Base-by-base conservation (phyloP, 345 rosid species). In the Erodium maritimum region DNA sequence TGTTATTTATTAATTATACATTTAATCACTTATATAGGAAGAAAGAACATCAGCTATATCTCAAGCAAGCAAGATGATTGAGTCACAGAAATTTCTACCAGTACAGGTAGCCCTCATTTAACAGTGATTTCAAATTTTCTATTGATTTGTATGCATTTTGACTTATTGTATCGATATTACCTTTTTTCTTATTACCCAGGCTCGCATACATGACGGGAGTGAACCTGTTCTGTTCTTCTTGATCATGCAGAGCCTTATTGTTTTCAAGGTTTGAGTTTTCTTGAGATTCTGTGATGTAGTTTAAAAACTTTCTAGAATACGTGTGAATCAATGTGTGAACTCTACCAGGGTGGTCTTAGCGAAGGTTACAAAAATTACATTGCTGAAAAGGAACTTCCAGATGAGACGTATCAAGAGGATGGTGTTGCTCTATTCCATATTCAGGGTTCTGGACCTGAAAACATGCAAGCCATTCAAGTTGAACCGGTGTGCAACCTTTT, bases 381-480 rank as follows among this genome's bases (percentile, higher is more conserved):
- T 72, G 77, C 78, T 29, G 93, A 87, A 73, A 90, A 80, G 54
- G 95, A 75, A 73, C 68, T 84, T 68, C 83, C 87, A 17, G 93
- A 90, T 69, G 90, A 71, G 52, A 94, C 96, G 23, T 90, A 87
- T 60, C 67, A 69, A 18, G 87, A 85, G 67, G 89, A 87, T 58
- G 90, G 95, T 62, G 42, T 84, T 68, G 99, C 99, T 16, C 58
- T 94, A 57, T 94, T 94, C 70, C 79, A 86, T 55, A 69, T 90
- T 65, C 96, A 94, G 75, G 99, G 99, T 57, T 79, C 95, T 73
- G 99, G 97, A 77, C 99, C 99, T 24, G 96, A 94, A 62, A 81
- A 86, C 69, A 90, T 94, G 99, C 99, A 94, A 86, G 90, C 97
- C 52, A 77, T 94, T 72, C 99, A 94, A 86, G 91, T 90, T 65